Conservation (phyloP, 768 basidiomycete genomes). For the Sporobolomyces phaffii region DNA sequence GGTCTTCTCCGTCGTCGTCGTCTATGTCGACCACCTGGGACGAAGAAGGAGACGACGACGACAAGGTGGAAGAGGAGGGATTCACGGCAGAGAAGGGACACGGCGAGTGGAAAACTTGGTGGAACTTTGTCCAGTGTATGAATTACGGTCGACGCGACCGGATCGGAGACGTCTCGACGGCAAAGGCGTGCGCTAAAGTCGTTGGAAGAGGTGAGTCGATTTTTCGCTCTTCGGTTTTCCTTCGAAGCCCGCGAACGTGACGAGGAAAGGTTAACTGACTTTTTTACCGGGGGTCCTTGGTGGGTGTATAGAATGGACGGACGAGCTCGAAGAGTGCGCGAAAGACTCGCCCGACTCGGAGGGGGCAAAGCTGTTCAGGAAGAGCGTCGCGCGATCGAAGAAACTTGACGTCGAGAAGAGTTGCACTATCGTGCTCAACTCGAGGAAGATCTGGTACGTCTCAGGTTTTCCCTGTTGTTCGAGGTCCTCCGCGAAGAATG, state of each 20-base stretch:
- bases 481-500: background rate
- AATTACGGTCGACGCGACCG: slow-evolving; percentile 57
- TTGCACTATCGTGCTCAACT: slow-evolving; percentile 76
- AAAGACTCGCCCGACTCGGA: background rate
- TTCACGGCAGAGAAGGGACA: background rate
- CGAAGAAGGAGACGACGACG: background rate
- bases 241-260: background rate
- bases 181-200: slow-evolving; percentile 60
- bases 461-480: background rate
- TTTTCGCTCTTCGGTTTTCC: background rate
- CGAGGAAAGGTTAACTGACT: background rate
- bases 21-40: background rate
- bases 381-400: background rate
- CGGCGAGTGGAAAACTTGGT: slow-evolving; percentile 55
- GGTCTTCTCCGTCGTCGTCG: slow-evolving; percentile 43
- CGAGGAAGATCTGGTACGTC: slow-evolving; percentile 46
- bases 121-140: slow-evolving; percentile 73
- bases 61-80: background rate
- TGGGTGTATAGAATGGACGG: background rate
- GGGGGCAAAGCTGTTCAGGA: background rate
- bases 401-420: slow-evolving; percentile 57
- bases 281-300: background rate
- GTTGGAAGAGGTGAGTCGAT: slow-evolving; percentile 54
- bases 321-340: background rate
- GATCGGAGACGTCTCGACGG: slow-evolving; percentile 63